Percentiles rank a stretch among this genome's conserved stretches.
Conservation (phyloP, 192 early-diverging fungal genomes). For the Gryganskiella cystojenkinii region DNA sequence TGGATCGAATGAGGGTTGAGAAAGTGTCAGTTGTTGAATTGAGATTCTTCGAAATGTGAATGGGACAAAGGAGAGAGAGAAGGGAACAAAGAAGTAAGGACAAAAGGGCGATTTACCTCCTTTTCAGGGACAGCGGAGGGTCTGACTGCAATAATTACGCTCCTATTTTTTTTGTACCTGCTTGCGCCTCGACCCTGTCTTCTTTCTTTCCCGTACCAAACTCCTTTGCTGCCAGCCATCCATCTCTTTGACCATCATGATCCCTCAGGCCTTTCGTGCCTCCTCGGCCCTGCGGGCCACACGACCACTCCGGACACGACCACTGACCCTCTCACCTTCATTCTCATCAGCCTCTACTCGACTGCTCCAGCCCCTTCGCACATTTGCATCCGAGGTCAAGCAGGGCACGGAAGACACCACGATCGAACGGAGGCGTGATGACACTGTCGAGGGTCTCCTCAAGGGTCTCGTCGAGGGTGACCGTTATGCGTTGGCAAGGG, state of each 20-base stretch:
- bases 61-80: neutral
- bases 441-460: conserved; percentile 46
- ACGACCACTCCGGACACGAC: no score
- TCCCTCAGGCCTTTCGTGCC: no score
- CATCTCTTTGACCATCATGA: no score
- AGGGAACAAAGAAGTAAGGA: neutral
- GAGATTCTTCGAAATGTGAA: neutral
- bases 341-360: neutral
- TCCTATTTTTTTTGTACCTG: neutral
- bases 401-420: neutral
- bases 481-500: conserved; percentile 66
- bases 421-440: conserved; percentile 20
- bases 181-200: neutral
- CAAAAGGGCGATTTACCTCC: neutral
- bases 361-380: neutral
- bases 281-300: no score
- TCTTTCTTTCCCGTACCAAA: no score
- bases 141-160: no score
- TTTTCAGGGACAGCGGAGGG: no score
- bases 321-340: no score
- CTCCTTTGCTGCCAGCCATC: no score
- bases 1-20: neutral
- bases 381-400: neutral
- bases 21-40: neutral
- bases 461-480: conserved; percentile 48